A percentile compares a stretch with the other conserved stretches of the same genome.
These are phyloP conservation scores for Musa schizocarpa DNA, from an alignment of 176 grass and related monocot genomes.

Conservation along the genomic window DNA sequence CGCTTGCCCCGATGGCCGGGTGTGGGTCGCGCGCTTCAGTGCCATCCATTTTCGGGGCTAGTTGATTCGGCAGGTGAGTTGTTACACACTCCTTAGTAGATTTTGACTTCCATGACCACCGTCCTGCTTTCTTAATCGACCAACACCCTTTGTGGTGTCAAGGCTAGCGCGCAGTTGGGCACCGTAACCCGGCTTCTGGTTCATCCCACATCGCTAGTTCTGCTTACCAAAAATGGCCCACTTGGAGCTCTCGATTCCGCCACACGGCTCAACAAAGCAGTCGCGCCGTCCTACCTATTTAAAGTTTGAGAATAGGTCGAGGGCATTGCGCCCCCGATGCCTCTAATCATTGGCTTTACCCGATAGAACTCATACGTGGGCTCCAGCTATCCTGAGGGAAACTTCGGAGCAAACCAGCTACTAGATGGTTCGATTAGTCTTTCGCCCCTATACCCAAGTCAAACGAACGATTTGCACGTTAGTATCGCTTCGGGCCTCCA, in stretches of 20 bases:
- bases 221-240: conserved; percentile 77
- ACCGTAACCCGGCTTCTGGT: conserved; percentile 48
- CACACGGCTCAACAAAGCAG: conserved; percentile 11
- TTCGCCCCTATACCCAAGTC: conserved; percentile 50
- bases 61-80: conserved; percentile 53
- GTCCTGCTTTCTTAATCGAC: conserved; percentile 40
- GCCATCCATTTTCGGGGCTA: conserved; percentile 46
- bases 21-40: no score
- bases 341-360: conserved; percentile 23
- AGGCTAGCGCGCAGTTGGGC: neutral
- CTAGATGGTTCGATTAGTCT: conserved; percentile 71
- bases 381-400: conserved; percentile 33
- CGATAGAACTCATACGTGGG: conserved; percentile 2
- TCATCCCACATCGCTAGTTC: conserved; percentile 64
- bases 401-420: conserved; percentile 53
- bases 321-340: conserved; percentile 47
- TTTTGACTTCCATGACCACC: conserved; percentile 36
- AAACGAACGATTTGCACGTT: conserved; percentile 39
- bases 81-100: conserved; percentile 50
- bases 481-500: no score
- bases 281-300: conserved; percentile 42
- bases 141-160: conserved; percentile 36
- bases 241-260: conserved; percentile 51
- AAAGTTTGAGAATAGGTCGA: conserved; percentile 71
- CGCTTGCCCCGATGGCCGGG: no score